Evolutionary conservation across 305 asterid species (phyloP), one percentile per base, ranked within the genome.

Genomic region (Caryopteris hybrid): DNA sequence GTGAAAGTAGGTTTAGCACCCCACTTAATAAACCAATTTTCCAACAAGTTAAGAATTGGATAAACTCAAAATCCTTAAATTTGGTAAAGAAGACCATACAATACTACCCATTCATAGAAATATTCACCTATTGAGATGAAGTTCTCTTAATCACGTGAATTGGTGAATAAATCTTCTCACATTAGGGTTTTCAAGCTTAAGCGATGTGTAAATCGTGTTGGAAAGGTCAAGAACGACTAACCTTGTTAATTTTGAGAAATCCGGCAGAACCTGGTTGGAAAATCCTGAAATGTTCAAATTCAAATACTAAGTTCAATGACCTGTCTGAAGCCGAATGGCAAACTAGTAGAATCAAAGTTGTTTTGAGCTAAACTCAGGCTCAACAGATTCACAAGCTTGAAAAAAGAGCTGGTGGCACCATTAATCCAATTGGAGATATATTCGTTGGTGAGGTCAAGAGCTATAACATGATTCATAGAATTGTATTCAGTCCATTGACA

Each of bases 401-500:
- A 86, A 23, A 88, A 69, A 39, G 61, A 71, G 75, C 75, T 79
- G 18, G 50, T 5, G 2, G 66, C 38, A 50, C 58, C 78, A 21
- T 64, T 17, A 27, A 81, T 75, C n/a, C 79, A 71, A 0, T 68
- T 79, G 2, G 80, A 69, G 61, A 87, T 84, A 0, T 85, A 72
- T 61, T 84, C 91, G n/a, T 47, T 11, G 16, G 79, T 77, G 61
- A 90, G 85, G 52, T 87, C 86, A 14, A 85, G 86, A 46, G 60
- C 61, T 0, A 75, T 75, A 57, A 83, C 81, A 8, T 66, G 85
- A 8, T 81, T 85, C 1, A 27, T 57, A 12, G 5, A 0, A 62
- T 90, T 87, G 73, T 91, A 90, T 27, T 29, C 96, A 13, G 45
- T 18, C 93, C 95, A 90, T 5, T 23, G 61, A 34, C 93, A 87